A percentile compares a stretch with the other conserved stretches of the same genome.
Evolutionary conservation across 768 basidiomycete genomes (phyloP).

Genomic region (Amanita polypyramis): DNA sequence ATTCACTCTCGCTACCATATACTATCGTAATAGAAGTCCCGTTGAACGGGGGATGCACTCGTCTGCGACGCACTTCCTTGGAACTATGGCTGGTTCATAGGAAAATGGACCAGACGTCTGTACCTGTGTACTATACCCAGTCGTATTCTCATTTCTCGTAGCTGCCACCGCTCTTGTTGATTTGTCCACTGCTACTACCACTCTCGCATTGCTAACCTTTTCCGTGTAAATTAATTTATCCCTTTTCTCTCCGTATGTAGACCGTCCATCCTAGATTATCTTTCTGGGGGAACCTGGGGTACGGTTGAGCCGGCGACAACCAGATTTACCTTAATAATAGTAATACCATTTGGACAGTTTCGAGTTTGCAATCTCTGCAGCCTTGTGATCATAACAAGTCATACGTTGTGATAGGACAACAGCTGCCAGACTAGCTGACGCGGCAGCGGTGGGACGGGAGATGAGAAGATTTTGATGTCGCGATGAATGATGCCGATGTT

Average conservation of each 20-base stretch:
- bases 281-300: no score
- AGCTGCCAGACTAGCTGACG: no score
- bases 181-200: not conserved
- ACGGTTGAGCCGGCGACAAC: not conserved
- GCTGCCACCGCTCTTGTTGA: not conserved
- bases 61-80: not conserved
- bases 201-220: not conserved
- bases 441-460: no score
- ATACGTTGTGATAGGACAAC: no score
- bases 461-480: no score
- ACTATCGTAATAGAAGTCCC: not conserved
- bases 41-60: not conserved
- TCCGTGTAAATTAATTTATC: not conserved
- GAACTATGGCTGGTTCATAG: not conserved
- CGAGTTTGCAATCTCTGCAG: no score
- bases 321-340: not conserved
- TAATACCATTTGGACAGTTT: no score
- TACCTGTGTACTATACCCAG: constrained; percentile 3
- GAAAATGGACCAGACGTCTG: not conserved
- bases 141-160: not conserved
- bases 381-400: no score
- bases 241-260: not conserved
- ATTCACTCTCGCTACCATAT: not conserved
- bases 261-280: not conserved
- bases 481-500: no score